Evolutionary conservation across 768 basidiomycete genomes (phyloP).

Genomic region (Hemileccinum rubropunctum): DNA sequence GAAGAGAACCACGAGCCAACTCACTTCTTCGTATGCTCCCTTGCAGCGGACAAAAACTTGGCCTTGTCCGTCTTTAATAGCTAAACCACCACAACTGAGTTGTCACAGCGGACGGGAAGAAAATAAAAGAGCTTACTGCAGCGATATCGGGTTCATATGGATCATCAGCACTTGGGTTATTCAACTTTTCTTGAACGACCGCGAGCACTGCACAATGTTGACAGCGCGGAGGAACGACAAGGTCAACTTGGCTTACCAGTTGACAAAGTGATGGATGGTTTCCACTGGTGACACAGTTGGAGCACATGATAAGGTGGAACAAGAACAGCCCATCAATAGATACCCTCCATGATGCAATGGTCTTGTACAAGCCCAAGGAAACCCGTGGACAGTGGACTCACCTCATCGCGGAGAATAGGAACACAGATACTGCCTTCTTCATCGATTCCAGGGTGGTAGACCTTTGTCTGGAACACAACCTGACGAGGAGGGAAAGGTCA

Average conservation of each 20-base stretch:
- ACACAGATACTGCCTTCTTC: slow-evolving; percentile 87
- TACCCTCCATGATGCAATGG: background rate
- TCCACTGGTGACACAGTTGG: slow-evolving; percentile 58
- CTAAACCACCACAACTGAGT: slow-evolving; percentile 35
- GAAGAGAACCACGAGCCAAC: slow-evolving; percentile 11
- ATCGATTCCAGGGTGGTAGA: slow-evolving; percentile 90
- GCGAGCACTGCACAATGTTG: slow-evolving; percentile 52
- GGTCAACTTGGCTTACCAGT: slow-evolving; percentile 46
- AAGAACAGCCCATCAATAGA: slow-evolving; percentile 5
- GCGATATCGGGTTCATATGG: slow-evolving; percentile 89
- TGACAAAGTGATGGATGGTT: slow-evolving; percentile 72
- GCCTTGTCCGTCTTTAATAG: slow-evolving; percentile 72
- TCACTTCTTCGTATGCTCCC: slow-evolving; percentile 83
- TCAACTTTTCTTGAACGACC: slow-evolving; percentile 80
- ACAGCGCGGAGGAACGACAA: background rate
- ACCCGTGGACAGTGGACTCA: slow-evolving; percentile 32
- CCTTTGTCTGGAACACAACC: slow-evolving; percentile 83
- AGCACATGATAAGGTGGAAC: slow-evolving; percentile 1
- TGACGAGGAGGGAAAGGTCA: slow-evolving; percentile 28
- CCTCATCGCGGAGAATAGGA: slow-evolving; percentile 81
- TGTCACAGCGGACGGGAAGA: background rate
- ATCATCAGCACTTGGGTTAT: slow-evolving; percentile 85
- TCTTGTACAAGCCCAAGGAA: background rate
- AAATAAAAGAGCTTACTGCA: slow-evolving; percentile 48
- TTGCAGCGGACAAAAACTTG: slow-evolving; percentile 75